phyloP scores from a whole-genome alignment of 1,139 yeast genomes.

The Candida mesenterica region DNA sequence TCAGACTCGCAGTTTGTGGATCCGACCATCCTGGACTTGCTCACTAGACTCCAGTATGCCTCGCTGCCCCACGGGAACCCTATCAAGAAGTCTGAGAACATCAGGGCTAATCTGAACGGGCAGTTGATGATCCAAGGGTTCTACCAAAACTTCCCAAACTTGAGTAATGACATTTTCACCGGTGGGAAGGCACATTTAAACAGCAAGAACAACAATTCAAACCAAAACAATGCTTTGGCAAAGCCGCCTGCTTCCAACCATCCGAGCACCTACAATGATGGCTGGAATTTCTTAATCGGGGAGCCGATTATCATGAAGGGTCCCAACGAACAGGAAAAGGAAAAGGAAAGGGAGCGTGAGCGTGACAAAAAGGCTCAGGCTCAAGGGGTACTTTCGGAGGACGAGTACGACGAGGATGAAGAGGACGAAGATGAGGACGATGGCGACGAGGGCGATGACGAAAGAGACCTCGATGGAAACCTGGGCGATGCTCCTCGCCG shows the following conservation, averaged over 20 bases:
- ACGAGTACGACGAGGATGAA: conserved; percentile 10
- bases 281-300: conserved; percentile 39
- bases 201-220: too few relatives aligned
- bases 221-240: too few relatives aligned
- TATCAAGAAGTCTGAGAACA: conserved; percentile 32
- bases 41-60: conserved; percentile 52
- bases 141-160: conserved; percentile 43
- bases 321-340: conserved; percentile 8
- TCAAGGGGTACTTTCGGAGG: neutral
- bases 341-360: conserved; percentile 9
- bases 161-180: conserved; percentile 41
- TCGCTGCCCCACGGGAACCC: conserved; percentile 54
- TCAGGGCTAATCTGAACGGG: conserved; percentile 42
- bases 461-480: conserved; percentile 7
- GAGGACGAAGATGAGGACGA: conserved; percentile 14
- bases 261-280: conserved; percentile 23
- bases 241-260: conserved; percentile 12
- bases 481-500: conserved; percentile 4
- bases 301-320: conserved; percentile 20
- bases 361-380: conserved; percentile 12
- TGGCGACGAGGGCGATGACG: conserved; percentile 10
- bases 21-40: conserved; percentile 53
- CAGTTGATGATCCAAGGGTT: conserved; percentile 45
- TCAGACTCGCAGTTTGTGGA: conserved; percentile 35
- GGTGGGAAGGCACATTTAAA: conserved; percentile 8